Conservation (phyloP, 805 yeast species). For the Candida mattraensis region DNA sequence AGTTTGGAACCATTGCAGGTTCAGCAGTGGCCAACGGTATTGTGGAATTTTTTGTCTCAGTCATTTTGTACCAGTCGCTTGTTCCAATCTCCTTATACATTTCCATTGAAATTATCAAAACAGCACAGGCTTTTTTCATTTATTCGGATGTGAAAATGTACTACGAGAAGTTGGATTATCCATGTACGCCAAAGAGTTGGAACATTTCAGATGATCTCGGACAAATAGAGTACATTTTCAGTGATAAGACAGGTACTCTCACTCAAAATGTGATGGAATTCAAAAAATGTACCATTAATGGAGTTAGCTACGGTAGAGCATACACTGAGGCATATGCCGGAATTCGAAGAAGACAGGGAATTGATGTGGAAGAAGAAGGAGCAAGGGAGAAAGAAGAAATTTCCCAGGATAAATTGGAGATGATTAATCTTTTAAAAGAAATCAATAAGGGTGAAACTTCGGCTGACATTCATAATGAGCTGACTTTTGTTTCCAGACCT, state of each 20-base stretch:
- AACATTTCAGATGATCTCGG: constrained; percentile 84
- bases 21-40: constrained; percentile 67
- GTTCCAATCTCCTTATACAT: constrained; percentile 83
- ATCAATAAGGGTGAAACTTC: constrained; percentile 34
- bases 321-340: constrained; percentile 85
- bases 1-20: constrained; percentile 68
- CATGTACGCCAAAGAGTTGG: constrained; percentile 86
- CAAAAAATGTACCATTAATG: constrained; percentile 76
- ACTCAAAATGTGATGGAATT: constrained; percentile 87
- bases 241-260: constrained; percentile 83
- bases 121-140: constrained; percentile 79
- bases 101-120: constrained; percentile 78
- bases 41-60: constrained; percentile 70
- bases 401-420: constrained; percentile 54
- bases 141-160: constrained; percentile 75
- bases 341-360: constrained; percentile 72
- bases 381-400: constrained; percentile 52
- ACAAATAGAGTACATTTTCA: constrained; percentile 79
- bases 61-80: constrained; percentile 73
- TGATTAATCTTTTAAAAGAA: constrained; percentile 48
- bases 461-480: constrained; percentile 49
- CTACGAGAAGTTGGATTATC: constrained; percentile 66
- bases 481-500: constrained; percentile 68
- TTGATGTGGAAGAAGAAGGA: constrained; percentile 66
- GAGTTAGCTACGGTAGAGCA: constrained; percentile 71